Evolutionary conservation across 1,284 basidiomycete genomes (phyloP).

Genomic region (Leucoagaricus sp.): DNA sequence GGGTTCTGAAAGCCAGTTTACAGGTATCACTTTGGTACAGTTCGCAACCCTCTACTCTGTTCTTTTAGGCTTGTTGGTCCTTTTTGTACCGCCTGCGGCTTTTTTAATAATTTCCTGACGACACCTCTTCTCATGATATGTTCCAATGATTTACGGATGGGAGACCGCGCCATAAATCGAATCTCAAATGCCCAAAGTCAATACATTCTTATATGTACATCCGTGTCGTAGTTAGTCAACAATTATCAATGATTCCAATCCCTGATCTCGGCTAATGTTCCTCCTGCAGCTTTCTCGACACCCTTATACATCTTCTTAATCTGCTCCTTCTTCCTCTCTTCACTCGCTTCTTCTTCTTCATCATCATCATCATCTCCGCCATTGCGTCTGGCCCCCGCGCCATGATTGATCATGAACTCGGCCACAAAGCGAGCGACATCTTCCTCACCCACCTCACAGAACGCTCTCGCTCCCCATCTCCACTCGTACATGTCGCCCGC

Average conservation of each 20-base stretch:
- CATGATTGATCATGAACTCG: constrained; percentile 66
- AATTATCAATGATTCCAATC: not conserved
- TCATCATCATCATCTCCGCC: constrained; percentile 36
- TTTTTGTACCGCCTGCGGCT: too few relatives aligned
- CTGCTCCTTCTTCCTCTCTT: constrained; percentile 30
- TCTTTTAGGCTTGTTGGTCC: too few relatives aligned
- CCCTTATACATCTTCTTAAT: constrained; percentile 53
- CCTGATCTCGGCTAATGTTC: constrained; percentile 47
- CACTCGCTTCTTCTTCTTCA: constrained; percentile 27
- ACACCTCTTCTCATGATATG: too few relatives aligned
- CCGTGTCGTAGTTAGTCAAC: too few relatives aligned
- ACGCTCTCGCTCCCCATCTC: constrained; percentile 78
- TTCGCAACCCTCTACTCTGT: too few relatives aligned
- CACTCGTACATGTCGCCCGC: constrained; percentile 55
- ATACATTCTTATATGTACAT: too few relatives aligned
- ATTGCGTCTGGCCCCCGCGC: not conserved
- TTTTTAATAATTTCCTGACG: too few relatives aligned
- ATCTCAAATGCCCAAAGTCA: too few relatives aligned
- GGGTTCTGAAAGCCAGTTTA: too few relatives aligned
- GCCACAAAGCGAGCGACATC: constrained; percentile 66
- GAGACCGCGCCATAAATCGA: too few relatives aligned
- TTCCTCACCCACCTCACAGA: constrained; percentile 71
- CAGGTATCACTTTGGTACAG: too few relatives aligned
- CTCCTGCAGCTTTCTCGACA: constrained; percentile 64
- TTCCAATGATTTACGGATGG: too few relatives aligned